Evolutionary conservation across 805 yeast species (phyloP).

Genomic region (Schwanniomyces yamadae): DNA sequence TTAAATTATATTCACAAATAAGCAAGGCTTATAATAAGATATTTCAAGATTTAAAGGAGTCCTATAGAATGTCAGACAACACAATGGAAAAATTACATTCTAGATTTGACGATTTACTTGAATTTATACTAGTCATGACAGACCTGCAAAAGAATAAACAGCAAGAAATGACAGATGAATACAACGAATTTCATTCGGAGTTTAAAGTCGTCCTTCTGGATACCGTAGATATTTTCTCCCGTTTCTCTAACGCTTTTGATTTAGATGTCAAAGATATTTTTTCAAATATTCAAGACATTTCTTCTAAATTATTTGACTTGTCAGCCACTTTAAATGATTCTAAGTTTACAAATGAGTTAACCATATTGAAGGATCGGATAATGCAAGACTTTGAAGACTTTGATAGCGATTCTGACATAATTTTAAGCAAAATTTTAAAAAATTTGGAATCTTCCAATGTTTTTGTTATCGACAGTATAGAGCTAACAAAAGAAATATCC

Average conservation of each 20-base stretch:
- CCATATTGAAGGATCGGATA: background rate
- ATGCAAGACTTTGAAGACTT: conserved; percentile 4
- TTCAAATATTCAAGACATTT: background rate
- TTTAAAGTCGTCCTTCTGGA: conserved; percentile 1
- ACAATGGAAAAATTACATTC: conserved; percentile 2
- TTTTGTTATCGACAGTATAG: conserved; percentile 1
- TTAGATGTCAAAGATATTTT: conserved; percentile 3
- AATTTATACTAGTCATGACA: conserved; percentile 3
- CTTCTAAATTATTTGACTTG: background rate
- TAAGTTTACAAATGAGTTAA: conserved; percentile 1
- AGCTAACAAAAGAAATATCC: conserved; percentile 2
- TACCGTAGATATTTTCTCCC: conserved; percentile 4
- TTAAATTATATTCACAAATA: conserved; percentile 47
- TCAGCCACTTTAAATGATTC: conserved; percentile 2
- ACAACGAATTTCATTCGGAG: conserved; percentile 5
- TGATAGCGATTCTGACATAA: conserved; percentile 1
- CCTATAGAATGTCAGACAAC: conserved; percentile 5
- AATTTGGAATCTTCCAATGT: conserved; percentile 3
- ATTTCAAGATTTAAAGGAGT: conserved; percentile 7
- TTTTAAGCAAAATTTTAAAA: conserved; percentile 3
- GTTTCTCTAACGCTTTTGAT: conserved; percentile 2
- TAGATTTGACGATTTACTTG: conserved; percentile 6
- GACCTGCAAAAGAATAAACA: conserved; percentile 5
- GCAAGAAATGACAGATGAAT: conserved; percentile 8
- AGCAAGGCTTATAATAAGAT: conserved; percentile 26